Conservation (phyloP, 1,284 basidiomycete species). For the Macrocybe sp. region DNA sequence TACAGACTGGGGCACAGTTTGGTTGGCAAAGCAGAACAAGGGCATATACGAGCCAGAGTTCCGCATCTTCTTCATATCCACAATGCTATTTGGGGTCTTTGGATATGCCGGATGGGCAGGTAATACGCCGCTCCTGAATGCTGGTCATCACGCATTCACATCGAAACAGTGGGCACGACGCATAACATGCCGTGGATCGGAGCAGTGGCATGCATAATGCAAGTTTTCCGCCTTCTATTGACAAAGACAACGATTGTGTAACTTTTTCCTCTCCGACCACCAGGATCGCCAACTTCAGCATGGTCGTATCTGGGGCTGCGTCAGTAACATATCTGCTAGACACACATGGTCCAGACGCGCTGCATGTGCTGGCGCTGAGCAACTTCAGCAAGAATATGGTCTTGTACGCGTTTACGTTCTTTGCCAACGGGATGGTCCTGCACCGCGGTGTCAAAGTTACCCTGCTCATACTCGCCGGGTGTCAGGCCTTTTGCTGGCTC, state of each 20-base stretch:
- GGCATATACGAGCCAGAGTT: slow-evolving; percentile 45
- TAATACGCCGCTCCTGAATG: slow-evolving; percentile 8
- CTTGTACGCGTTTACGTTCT: slow-evolving; percentile 39
- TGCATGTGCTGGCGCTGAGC: slow-evolving; percentile 37
- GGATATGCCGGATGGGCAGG: slow-evolving; percentile 42
- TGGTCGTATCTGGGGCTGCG: slow-evolving; percentile 35
- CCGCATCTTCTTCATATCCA: slow-evolving; percentile 35
- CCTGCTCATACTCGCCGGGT: slow-evolving; percentile 32
- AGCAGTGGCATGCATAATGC: slow-evolving; percentile 37
- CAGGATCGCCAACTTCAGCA: slow-evolving; percentile 35
- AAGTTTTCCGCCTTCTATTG: slow-evolving; percentile 5
- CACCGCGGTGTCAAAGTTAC: slow-evolving; percentile 31
- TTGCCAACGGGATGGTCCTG: slow-evolving; percentile 39
- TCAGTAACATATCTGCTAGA: slow-evolving; percentile 41
- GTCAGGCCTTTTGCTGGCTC: slow-evolving; percentile 35
- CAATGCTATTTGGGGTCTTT: slow-evolving; percentile 39
- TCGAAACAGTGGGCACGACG: slow-evolving; percentile 27
- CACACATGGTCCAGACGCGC: slow-evolving; percentile 33
- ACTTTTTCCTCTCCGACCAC: background rate
- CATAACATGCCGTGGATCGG: slow-evolving; percentile 41
- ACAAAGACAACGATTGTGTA: background rate
- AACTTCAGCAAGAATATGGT: slow-evolving; percentile 43
- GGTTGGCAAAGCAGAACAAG: slow-evolving; percentile 36
- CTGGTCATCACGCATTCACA: background rate
- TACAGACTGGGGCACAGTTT: slow-evolving; percentile 37